Base-by-base conservation (phyloP, 2,329 filamentous ascomycete genomes). In the Phialemoniopsis sp. region DNA sequence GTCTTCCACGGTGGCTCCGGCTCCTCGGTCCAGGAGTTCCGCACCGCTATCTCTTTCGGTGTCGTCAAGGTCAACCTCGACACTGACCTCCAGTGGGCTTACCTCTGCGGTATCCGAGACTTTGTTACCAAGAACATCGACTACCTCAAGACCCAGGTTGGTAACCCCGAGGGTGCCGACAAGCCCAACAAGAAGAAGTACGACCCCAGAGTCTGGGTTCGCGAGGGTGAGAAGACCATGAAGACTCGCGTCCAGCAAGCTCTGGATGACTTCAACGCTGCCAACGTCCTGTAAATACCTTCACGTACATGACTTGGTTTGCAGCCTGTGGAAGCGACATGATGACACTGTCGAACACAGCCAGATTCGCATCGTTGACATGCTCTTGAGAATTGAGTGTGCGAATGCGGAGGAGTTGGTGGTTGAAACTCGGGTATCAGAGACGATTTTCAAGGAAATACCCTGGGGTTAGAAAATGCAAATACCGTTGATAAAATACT, bases 121-220 rank as follows among this genome's bases (percentile, higher is more conserved):
- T 98, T 89, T 76, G 78, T 97, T 63, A 68, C 89, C 59, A 86
- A 81, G 66, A 96, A 96, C 80, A 90, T 95, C 73, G 91, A 95
- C 57, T 98, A 97, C 77, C 72, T 98, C 54, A 71, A 78, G 72
- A 81, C 76, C 45, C 79, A 88, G 59, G 85, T 98, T 53, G 93
- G 93, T 58, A 98, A 97, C 80, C 91, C 91, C 51, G 90, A 97
- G 37, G 90, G 91, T 16, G 32, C 46, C 10, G 88, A 95, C 73
- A 97, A 97, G 85, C 91, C 93, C 61, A 98, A 98, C 83, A 98
- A 98, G 87, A 97, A 96, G 74, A 84, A 74, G 73, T 89, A 87
- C 56, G 64, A 87, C 72, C 89, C 89, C 55, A 84, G 89, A 69
- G 89, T 96, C 62, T 95, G 91, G 58, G 52, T 61, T 34, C 55